Evolutionary conservation across 805 yeast genomes (phyloP).

Genomic region (Debaryomyces castellii): DNA sequence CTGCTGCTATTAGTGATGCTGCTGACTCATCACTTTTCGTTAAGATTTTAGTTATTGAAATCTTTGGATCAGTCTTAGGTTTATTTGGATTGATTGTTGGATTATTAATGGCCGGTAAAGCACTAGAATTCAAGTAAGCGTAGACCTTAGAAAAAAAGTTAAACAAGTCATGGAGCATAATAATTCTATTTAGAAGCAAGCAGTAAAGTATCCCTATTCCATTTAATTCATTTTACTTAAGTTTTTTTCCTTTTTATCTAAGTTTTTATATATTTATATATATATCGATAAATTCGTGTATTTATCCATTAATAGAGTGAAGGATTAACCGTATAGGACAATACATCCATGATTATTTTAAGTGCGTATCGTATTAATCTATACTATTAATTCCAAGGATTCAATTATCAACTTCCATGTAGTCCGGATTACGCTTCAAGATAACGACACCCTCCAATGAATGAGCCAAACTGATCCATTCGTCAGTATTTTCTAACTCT

Average conservation of each 20-base stretch:
- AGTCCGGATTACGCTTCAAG: constrained; percentile 86
- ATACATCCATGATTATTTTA: not conserved
- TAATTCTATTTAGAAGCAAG: not conserved
- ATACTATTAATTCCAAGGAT: not conserved
- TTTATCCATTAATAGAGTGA: not conserved
- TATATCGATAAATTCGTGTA: not conserved
- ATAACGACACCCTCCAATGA: constrained; percentile 93
- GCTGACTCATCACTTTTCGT: constrained; percentile 95
- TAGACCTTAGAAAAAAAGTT: not conserved
- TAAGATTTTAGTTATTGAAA: constrained; percentile 93
- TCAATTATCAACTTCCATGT: constrained; percentile 55
- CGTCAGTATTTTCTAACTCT: constrained; percentile 86
- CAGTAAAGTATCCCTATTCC: not conserved
- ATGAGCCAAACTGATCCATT: constrained; percentile 77
- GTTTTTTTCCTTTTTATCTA: not conserved
- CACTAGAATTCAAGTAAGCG: constrained; percentile 71
- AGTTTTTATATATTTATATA: not conserved
- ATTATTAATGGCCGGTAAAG: constrained; percentile 93
- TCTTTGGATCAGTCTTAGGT: constrained; percentile 95
- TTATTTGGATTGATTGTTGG: constrained; percentile 98
- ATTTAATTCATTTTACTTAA: not conserved
- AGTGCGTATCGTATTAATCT: not conserved
- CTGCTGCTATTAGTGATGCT: constrained; percentile 98
- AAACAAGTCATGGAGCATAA: not conserved
- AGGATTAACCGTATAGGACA: not conserved